These are phyloP conservation scores for Sonneratia caseolaris DNA, from an alignment of 345 rosid species.

Conservation along the genomic window DNA sequence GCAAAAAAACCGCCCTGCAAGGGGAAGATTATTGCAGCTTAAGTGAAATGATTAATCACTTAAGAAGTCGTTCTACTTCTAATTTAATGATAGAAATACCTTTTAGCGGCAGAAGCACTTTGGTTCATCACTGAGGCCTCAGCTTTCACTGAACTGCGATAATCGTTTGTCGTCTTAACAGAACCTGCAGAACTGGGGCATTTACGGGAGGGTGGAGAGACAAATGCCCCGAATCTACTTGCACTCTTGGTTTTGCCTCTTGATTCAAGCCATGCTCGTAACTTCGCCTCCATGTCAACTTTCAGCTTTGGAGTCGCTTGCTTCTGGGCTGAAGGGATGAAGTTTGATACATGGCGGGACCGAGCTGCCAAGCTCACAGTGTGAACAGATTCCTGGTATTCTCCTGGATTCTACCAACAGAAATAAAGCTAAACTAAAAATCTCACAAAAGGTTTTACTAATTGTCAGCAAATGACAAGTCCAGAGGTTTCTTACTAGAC, in stretches of 20 bases:
- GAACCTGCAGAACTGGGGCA: constrained; percentile 25
- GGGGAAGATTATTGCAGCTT: background rate
- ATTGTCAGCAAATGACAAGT: background rate
- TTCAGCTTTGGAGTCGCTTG: constrained; percentile 49
- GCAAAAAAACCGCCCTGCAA: constrained; percentile 36
- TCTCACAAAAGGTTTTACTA: background rate
- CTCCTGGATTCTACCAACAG: constrained; percentile 68
- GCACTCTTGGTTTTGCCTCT: constrained; percentile 74
- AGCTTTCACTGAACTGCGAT: constrained; percentile 31
- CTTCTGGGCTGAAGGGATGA: constrained; percentile 38
- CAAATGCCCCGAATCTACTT: constrained; percentile 28
- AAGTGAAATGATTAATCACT: background rate
- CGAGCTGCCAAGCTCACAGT: constrained; percentile 89
- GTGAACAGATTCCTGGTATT: constrained; percentile 81
- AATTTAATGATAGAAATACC: constrained; percentile 2
- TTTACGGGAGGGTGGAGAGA: constrained; percentile 35
- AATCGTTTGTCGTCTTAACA: constrained; percentile 27
- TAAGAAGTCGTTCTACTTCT: background rate
- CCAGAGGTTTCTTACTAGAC: constrained; percentile 39
- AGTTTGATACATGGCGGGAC: constrained; percentile 67
- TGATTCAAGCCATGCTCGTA: constrained; percentile 79
- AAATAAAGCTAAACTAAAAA: background rate
- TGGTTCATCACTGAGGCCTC: constrained; percentile 18
- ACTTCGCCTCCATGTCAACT: constrained; percentile 75
- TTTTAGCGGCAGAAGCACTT: constrained; percentile 15